A percentile compares a stretch with the other conserved stretches of the same genome.
Evolutionary conservation across 768 basidiomycete genomes (phyloP).

Genomic region (Omphalotus guepiniiformis): DNA sequence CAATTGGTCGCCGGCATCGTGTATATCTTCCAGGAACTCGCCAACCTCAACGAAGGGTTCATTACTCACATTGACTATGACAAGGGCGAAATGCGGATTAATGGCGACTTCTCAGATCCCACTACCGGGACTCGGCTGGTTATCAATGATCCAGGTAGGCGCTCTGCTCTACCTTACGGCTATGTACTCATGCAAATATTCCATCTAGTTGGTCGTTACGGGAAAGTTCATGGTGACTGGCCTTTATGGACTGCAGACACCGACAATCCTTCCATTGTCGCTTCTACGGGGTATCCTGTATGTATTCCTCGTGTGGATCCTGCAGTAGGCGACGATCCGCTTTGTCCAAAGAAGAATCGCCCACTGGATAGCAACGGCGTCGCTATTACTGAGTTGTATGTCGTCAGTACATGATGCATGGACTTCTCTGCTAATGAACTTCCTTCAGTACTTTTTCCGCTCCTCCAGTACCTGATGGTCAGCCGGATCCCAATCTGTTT

Average conservation of each 20-base stretch:
- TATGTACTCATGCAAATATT: background rate
- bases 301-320: constrained; percentile 12
- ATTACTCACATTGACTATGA: constrained; percentile 16
- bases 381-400: constrained; percentile 12
- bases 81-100: constrained; percentile 12
- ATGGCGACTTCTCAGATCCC: constrained; percentile 12
- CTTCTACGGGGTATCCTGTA: constrained; percentile 13
- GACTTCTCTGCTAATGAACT: constrained; percentile 1
- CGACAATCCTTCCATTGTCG: constrained; percentile 15
- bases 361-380: constrained; percentile 11
- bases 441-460: constrained; percentile 12
- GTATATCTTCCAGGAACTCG: constrained; percentile 15
- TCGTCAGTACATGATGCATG: background rate
- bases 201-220: constrained; percentile 14
- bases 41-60: constrained; percentile 14
- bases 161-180: background rate
- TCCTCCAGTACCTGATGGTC: constrained; percentile 13
- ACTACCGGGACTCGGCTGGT: constrained; percentile 11
- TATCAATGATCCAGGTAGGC: constrained; percentile 17
- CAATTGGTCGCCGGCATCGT: constrained; percentile 13
- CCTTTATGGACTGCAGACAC: constrained; percentile 19
- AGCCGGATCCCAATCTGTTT: constrained; percentile 8
- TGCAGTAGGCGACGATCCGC: constrained; percentile 11
- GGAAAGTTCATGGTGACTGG: constrained; percentile 15
- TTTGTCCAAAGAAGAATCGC: constrained; percentile 15